Conservation (phyloP, 1,284 basidiomycete genomes). For the Chondrostereum purpureum region DNA sequence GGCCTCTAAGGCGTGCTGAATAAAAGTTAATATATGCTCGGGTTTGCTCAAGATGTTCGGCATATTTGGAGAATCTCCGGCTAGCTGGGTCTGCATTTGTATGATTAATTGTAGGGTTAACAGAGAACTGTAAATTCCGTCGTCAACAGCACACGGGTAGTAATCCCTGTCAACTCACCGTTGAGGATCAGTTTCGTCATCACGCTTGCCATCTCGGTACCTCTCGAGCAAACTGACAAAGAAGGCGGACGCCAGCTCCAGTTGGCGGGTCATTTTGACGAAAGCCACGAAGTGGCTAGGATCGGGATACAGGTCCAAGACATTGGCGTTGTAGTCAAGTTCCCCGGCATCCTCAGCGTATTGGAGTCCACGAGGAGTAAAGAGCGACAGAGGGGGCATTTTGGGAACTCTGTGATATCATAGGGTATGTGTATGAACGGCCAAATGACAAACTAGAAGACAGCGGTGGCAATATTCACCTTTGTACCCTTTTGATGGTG, state of each 20-base stretch:
- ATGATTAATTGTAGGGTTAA: conserved; percentile 73
- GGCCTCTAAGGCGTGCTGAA: conserved; percentile 60
- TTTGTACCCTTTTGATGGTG: conserved; percentile 33
- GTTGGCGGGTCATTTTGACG: conserved; percentile 56
- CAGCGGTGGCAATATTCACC: conserved; percentile 26
- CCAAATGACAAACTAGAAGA: neutral
- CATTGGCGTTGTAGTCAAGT: conserved; percentile 45
- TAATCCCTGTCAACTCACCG: conserved; percentile 30
- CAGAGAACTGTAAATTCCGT: conserved; percentile 30
- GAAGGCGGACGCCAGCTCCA: conserved; percentile 64
- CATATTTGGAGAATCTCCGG: conserved; percentile 46
- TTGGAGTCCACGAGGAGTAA: conserved; percentile 45
- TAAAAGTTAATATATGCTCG: conserved; percentile 69
- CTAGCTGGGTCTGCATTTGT: conserved; percentile 68
- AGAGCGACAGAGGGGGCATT: conserved; percentile 29
- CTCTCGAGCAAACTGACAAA: conserved; percentile 70
- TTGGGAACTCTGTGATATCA: conserved; percentile 18
- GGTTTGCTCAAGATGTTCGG: conserved; percentile 72
- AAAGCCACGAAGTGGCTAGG: conserved; percentile 60
- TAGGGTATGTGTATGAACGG: too few relatives aligned
- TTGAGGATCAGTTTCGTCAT: conserved; percentile 42
- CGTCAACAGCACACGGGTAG: conserved; percentile 1
- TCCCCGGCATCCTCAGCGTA: conserved; percentile 35
- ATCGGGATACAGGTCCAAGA: conserved; percentile 68
- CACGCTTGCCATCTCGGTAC: conserved; percentile 49